Base-by-base conservation (phyloP, 140 eudicot genomes). In the Bidens hawaiensis region DNA sequence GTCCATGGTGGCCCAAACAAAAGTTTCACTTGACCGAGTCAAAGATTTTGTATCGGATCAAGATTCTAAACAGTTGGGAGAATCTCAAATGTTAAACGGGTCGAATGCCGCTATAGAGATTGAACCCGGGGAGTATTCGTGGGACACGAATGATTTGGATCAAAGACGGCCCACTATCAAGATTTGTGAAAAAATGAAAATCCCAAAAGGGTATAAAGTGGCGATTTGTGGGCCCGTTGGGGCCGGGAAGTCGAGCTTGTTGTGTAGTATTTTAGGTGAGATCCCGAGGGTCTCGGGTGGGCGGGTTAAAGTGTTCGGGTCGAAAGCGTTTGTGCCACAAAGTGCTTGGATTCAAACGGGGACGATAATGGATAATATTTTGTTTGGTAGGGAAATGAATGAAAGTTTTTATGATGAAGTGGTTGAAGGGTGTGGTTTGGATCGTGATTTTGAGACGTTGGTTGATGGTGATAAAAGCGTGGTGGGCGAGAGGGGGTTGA, bases 291-390 rank as follows among this genome's bases (percentile, higher is more conserved):
- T 81, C 22, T 85, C 86, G 0, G 96, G 99, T 13, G 73, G 74
- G 16, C 72, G 77, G 49, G 65, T 78, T 2, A 77, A 79, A 74
- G 89, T 82, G 17, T 66, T 54, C 60, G 99, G 99, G 34, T 71
- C 89, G 2, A 93, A 76, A 71, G 95, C 99, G 1, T 93, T 78
- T 76, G 99, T 93, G 17, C 90, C 96, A 7, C 99, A 93, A 67
- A 82, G 89, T 65, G 89, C 96, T 62, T 93, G 99, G 99, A 93
- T 93, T 43, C 96, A 93, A 60, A 88, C 94, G 0, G 99, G 99
- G 6, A 85, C 94, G 0, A 69, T 93, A 1, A 64, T 89, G 71
- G 99, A 88, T 8, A 93, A 93, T 14, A 77, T 93, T 6, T 40
- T 93, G 65, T 88, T 93, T 73, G 99, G 99, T 6, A 83, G 59